phyloP scores from a whole-genome alignment of 768 basidiomycete species.

The Suillus sp. region DNA sequence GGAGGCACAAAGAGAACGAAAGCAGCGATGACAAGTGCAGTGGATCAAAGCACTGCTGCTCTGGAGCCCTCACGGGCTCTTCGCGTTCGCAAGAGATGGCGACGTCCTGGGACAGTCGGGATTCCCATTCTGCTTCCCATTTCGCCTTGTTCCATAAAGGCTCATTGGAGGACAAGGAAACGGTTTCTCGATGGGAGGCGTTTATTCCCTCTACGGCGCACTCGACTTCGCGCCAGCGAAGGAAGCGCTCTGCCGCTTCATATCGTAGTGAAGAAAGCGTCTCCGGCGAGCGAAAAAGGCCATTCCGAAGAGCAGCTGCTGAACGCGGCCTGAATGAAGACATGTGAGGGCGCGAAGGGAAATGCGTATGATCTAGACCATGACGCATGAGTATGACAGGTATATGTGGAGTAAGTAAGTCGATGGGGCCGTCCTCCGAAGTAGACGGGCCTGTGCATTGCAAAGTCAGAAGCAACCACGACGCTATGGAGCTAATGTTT shows the following conservation, averaged over 20 bases:
- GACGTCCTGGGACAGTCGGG: constrained; percentile 61
- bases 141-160: constrained; percentile 58
- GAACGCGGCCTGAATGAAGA: constrained; percentile 61
- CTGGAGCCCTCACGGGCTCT: constrained; percentile 29
- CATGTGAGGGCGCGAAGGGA: constrained; percentile 38
- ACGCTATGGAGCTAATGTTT: constrained; percentile 20
- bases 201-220: constrained; percentile 50
- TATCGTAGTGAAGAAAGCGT: constrained; percentile 55
- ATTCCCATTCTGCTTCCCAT: constrained; percentile 72
- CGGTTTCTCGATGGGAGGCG: constrained; percentile 30
- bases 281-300: constrained; percentile 67
- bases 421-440: constrained; percentile 49
- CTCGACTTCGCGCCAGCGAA: constrained; percentile 74
- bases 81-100: constrained; percentile 49
- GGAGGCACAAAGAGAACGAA: constrained; percentile 59
- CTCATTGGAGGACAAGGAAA: constrained; percentile 23
- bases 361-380: constrained; percentile 34
- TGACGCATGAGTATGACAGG: constrained; percentile 59
- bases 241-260: constrained; percentile 70
- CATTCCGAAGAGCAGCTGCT: constrained; percentile 52
- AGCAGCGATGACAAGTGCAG: constrained; percentile 67
- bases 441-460: constrained; percentile 28
- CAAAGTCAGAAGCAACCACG: constrained; percentile 14
- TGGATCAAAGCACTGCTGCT: constrained; percentile 54
- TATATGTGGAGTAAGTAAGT: constrained; percentile 51